Base-by-base conservation (phyloP, 2,329 filamentous ascomycete species). In the Balansia obtecta region DNA sequence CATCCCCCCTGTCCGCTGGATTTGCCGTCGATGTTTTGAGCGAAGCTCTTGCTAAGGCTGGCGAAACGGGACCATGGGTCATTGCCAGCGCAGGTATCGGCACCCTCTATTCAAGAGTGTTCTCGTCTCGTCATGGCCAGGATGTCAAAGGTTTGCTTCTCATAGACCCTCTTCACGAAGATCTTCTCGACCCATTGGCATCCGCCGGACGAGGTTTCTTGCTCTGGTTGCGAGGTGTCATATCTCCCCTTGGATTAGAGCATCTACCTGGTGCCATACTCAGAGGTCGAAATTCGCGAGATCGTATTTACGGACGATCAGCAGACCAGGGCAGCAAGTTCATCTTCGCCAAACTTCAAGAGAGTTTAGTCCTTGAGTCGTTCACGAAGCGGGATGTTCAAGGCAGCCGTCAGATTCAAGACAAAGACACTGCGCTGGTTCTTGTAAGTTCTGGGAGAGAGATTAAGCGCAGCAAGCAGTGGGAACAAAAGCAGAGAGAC, bases 11-110 rank as follows among this genome's bases (percentile, higher is more conserved):
- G 59, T 95, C 88, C 5, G 91, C 88, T 4, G 89, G 90, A 42
- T 95, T 96, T 79, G 85, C 86, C n/a, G 83, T 87, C 5, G 89
- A 95, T 61, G 88, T 83, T 0, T 73, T 97, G 27, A 90, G 88
- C 42, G 90, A 97, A 69, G 88, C 89, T 2, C 76, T 98, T 6
- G 83, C 85, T 2, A 74, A 80, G 40, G 81, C 86, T 3, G 89
- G 84, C 27, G 93, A 97, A 68, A 75, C 82, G 45, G 90, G 91
- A 0, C 91, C 93, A 0, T 98, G 87, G 85, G 76, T 98, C 30
- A 73, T 96, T 5, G 84, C 89, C 37, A 89, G 87, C 44, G 86
- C 89, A 4, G 91, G 91, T 30, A 79, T 94, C 49, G 93, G 91
- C 12, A 87, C 86, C 49, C 80, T 97, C 47, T 93, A 96, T 63